Conservation (phyloP, 1,284 basidiomycete genomes). For the Ustilago hordei region DNA sequence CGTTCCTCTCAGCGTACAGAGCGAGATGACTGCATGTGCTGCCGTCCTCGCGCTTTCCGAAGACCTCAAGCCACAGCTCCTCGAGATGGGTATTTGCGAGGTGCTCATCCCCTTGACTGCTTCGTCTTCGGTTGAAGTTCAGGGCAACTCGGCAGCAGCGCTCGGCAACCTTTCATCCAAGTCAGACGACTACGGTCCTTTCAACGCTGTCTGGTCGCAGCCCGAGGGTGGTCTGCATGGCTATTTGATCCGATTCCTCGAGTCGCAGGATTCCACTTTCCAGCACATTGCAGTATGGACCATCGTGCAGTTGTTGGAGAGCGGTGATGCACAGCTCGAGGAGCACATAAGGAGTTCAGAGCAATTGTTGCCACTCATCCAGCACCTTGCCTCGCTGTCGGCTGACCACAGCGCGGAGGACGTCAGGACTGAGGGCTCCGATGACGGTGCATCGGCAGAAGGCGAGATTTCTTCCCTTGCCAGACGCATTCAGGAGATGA, state of each 20-base stretch:
- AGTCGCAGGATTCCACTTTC: conserved; percentile 96
- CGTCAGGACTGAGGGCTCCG: conserved; percentile 48
- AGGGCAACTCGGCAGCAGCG: conserved; percentile 97
- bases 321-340: conserved; percentile 76
- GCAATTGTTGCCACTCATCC: conserved; percentile 64
- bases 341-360: conserved; percentile 66
- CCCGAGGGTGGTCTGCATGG: conserved; percentile 96
- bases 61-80: conserved; percentile 72
- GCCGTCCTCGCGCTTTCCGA: conserved; percentile 73
- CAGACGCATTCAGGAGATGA: conserved; percentile 65
- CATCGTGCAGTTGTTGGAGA: conserved; percentile 94
- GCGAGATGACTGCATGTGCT: conserved; percentile 99
- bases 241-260: conserved; percentile 94
- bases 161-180: conserved; percentile 94
- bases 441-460: conserved; percentile 63
- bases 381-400: conserved; percentile 48
- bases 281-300: conserved; percentile 97
- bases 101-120: conserved; percentile 96
- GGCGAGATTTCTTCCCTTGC: conserved; percentile 65
- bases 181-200: conserved; percentile 95
- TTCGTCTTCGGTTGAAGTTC: conserved; percentile 95
- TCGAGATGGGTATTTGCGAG: conserved; percentile 99
- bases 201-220: conserved; percentile 97
- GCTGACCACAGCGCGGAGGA: conserved; percentile 48
- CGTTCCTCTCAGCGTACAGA: conserved; percentile 96